Conservation (phyloP, 108 stramenopile genomes). For the Schizochytrium sp. region DNA sequence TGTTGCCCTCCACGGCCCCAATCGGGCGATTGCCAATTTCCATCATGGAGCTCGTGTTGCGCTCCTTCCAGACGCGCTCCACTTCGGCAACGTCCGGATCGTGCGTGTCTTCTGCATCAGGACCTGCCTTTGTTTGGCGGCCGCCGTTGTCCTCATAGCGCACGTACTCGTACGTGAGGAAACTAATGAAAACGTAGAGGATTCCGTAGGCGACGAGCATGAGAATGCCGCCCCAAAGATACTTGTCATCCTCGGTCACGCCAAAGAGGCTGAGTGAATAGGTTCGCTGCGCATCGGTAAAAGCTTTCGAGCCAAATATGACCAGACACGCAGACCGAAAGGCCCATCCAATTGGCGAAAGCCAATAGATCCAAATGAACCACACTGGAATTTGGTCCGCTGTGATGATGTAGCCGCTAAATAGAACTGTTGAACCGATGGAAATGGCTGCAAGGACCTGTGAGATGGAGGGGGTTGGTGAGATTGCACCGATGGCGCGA, state of each 20-base stretch:
- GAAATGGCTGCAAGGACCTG: constrained; percentile 27
- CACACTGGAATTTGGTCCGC: not conserved
- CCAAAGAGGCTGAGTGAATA: not conserved
- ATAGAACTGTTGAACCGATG: constrained; percentile 39
- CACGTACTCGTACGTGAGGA: not conserved
- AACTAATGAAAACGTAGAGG: not conserved
- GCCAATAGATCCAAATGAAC: constrained; percentile 9
- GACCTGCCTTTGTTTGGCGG: not conserved
- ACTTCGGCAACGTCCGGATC: not conserved
- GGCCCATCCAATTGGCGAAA: not conserved
- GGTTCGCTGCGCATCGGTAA: not conserved
- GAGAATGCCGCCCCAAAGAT: not conserved
- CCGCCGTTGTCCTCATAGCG: not conserved
- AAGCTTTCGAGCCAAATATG: not conserved
- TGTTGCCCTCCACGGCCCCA: too few relatives aligned
- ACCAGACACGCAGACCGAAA: not conserved
- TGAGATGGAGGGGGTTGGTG: constrained; percentile 32
- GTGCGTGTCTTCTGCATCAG: not conserved
- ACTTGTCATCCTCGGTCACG: not conserved
- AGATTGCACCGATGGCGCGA: constrained; percentile 22
- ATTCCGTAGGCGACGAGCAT: not conserved
- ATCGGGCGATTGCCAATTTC: too few relatives aligned
- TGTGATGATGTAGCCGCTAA: constrained; percentile 45
- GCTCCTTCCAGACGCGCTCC: not conserved
- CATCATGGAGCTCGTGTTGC: not conserved